These are phyloP conservation scores for Solanum virginianum DNA, from an alignment of 257 asterid species.

Conservation along the genomic window DNA sequence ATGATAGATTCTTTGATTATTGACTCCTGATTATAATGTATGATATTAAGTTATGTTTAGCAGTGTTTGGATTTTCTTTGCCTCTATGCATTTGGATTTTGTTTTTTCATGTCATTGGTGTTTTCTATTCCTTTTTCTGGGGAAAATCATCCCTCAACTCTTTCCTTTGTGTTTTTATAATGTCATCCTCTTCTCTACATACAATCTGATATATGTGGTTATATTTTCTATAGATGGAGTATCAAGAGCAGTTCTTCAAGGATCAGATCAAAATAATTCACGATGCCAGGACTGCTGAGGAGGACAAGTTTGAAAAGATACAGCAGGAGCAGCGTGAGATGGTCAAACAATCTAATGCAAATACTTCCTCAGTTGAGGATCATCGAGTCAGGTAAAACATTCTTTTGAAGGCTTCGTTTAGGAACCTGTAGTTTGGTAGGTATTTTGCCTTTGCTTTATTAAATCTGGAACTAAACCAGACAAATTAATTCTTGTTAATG, in stretches of 20 bases:
- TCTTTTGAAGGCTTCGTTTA: neutral
- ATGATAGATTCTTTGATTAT: neutral
- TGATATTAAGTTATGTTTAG: neutral
- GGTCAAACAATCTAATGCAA: neutral
- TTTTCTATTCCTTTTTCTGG: neutral
- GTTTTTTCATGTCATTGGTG: neutral
- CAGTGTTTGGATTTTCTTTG: neutral
- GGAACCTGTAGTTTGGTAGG: neutral
- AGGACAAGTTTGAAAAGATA: neutral
- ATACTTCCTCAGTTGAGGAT: neutral
- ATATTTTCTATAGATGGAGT: neutral
- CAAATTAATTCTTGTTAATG: neutral
- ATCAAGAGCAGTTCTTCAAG: neutral
- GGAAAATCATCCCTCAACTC: neutral
- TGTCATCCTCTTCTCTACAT: neutral
- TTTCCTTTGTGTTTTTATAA: neutral
- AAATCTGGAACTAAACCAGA: neutral
- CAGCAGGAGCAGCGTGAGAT: neutral
- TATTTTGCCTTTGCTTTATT: neutral
- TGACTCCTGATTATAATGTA: neutral
- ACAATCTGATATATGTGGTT: neutral
- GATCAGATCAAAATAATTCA: neutral
- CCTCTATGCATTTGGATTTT: neutral
- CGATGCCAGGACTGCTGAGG: neutral
- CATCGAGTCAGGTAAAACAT: neutral